phyloP scores from a whole-genome alignment of 164 flowering plant species.

The Sedum album region DNA sequence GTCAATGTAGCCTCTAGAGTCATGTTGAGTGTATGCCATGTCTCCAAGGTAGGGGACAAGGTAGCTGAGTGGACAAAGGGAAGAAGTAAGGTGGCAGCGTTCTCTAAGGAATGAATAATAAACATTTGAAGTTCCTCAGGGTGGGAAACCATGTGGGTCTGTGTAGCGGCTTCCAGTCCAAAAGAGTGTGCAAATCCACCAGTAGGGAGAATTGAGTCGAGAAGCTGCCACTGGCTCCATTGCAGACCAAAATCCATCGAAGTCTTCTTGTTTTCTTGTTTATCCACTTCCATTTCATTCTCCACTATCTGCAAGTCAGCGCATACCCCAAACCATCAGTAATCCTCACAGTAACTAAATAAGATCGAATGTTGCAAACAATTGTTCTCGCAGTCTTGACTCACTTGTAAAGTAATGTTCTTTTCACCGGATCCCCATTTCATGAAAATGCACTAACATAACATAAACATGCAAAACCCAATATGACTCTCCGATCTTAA shows the following conservation, averaged over 20 bases:
- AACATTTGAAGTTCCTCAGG: constrained; percentile 49
- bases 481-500: not conserved
- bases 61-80: constrained; percentile 66
- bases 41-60: constrained; percentile 40
- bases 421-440: too few species aligned
- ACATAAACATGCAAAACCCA: too few species aligned
- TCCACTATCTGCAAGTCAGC: not conserved
- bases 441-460: too few species aligned
- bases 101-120: constrained; percentile 58
- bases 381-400: too few species aligned
- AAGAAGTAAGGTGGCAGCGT: constrained; percentile 80
- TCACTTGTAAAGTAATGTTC: too few species aligned
- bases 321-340: not conserved
- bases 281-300: not conserved
- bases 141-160: constrained; percentile 35
- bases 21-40: constrained; percentile 50
- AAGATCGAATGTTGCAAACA: too few species aligned
- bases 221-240: constrained; percentile 70
- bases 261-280: not conserved
- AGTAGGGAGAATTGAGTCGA: not conserved
- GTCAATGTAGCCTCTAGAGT: constrained; percentile 68
- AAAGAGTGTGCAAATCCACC: not conserved
- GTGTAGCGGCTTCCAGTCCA: constrained; percentile 32
- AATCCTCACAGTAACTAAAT: not conserved
- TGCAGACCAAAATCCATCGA: constrained; percentile 17